Base-by-base conservation (phyloP, 805 yeast genomes). In the Peterozyma toletana region DNA sequence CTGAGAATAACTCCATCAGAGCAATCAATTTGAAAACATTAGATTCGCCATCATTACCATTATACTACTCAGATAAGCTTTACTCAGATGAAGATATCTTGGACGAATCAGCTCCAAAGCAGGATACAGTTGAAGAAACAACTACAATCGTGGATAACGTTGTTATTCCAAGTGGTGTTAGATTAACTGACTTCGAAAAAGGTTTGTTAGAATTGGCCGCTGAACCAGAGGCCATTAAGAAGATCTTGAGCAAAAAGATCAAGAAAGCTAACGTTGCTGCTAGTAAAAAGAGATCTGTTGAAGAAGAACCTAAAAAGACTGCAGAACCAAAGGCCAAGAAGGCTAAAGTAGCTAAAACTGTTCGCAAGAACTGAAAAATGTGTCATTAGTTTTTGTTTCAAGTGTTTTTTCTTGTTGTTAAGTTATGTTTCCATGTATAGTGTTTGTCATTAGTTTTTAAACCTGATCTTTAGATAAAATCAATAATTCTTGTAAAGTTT, bases 121-220 rank as follows among this genome's bases (percentile, higher is more conserved):
- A 53, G 11, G 58, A 53, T 18, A 49, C 45, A 46, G 13, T 27
- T 13, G 55, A 57, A 16, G 51, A 43, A 58, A 57, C 59, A 47
- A 53, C 16, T 54, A 52, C 41, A 50, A 50, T 42, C 48, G 41
- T 44, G 53, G 60, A 53, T 30, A 53, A 48, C 14, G 58, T 54
- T 44, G 62, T 54, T 33, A 55, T 67, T 35, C 62, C 59, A 21
- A 57, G 58, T 14, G 68, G 63, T 35, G 67, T 71, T 47, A 70
- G 71, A 51, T 64, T 80, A 41, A 66, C 85, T 40, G 64, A 70
- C 21, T 84, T 85, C 61, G 95, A 86, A 52, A 77, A 76, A 58
- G 88, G 88, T 36, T 77, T 90, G 66, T 73, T 86, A 57, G 96
- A 90, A 68, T 67, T 77, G 59, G 86, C 89, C 52, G 83, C 84